Conservation (phyloP, 2,329 filamentous ascomycete genomes). For the Ophiostoma sp. region DNA sequence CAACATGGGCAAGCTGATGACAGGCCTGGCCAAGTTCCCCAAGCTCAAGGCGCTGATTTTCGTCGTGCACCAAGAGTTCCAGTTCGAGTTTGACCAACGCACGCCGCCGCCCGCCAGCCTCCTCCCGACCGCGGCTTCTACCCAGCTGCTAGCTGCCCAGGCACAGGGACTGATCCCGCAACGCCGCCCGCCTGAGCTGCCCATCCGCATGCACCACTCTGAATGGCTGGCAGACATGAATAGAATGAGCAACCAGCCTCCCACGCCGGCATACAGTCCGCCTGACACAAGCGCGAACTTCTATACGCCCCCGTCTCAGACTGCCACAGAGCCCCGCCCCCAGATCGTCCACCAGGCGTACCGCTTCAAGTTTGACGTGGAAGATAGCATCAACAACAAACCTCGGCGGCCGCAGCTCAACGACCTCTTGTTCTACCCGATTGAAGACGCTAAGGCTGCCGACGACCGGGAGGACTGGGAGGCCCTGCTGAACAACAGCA, state of each 20-base stretch:
- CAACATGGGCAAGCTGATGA: constrained; percentile 42
- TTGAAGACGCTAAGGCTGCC: constrained; percentile 28
- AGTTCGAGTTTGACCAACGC: constrained; percentile 40
- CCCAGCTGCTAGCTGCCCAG: no score
- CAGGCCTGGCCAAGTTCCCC: constrained; percentile 39
- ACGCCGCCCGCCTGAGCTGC: background rate
- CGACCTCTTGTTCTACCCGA: constrained; percentile 38
- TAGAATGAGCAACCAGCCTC: background rate
- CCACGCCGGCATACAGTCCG: background rate
- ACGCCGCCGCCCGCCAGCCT: constrained; percentile 19
- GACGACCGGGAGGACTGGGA: constrained; percentile 31
- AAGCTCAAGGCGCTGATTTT: constrained; percentile 41
- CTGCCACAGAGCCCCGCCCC: constrained; percentile 30
- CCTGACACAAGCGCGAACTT: background rate
- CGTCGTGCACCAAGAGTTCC: constrained; percentile 45
- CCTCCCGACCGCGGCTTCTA: background rate
- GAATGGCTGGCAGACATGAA: background rate
- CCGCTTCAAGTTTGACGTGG: constrained; percentile 45
- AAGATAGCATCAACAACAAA: constrained; percentile 42
- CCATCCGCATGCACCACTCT: background rate
- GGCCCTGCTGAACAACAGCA: constrained; percentile 17
- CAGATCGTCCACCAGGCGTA: constrained; percentile 44
- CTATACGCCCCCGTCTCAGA: constrained; percentile 17
- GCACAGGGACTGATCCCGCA: background rate
- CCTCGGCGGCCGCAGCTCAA: constrained; percentile 41